phyloP scores from a whole-genome alignment of 495 filamentous ascomycete species.

The Podospora pseudopauciseta region DNA sequence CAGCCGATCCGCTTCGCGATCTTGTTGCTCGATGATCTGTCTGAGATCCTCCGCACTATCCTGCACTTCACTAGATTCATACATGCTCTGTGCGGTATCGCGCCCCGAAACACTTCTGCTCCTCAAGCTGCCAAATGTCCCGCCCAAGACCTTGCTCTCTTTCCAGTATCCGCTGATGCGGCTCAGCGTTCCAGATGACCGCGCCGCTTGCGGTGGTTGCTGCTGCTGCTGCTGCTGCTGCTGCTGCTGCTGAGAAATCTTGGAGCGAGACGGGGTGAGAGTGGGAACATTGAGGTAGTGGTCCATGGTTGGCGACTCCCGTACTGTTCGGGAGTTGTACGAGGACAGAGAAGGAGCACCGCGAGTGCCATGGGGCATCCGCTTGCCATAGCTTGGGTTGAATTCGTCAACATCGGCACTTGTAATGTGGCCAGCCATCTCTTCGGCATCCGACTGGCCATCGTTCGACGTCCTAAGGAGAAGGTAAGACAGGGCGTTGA shows the following conservation, averaged over 20 bases:
- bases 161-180: constrained; percentile 47
- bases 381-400: constrained; percentile 64
- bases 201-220: constrained; percentile 15
- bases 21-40: constrained; percentile 68
- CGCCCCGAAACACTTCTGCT: constrained; percentile 40
- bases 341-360: constrained; percentile 73
- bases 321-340: constrained; percentile 68
- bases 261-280: constrained; percentile 43
- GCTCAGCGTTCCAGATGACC: constrained; percentile 38
- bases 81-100: constrained; percentile 51
- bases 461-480: constrained; percentile 68
- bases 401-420: constrained; percentile 85
- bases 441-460: constrained; percentile 54
- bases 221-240: too few species aligned
- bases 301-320: constrained; percentile 50
- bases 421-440: constrained; percentile 55
- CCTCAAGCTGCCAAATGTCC: constrained; percentile 41
- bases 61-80: constrained; percentile 65
- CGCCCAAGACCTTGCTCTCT: constrained; percentile 34
- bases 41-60: constrained; percentile 79
- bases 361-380: constrained; percentile 38
- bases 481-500: constrained; percentile 93
- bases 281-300: constrained; percentile 43
- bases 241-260: constrained; percentile 21
- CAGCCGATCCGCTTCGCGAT: constrained; percentile 68